Conservation (phyloP, 129 eudicot genomes). For the Centella asiatica region DNA sequence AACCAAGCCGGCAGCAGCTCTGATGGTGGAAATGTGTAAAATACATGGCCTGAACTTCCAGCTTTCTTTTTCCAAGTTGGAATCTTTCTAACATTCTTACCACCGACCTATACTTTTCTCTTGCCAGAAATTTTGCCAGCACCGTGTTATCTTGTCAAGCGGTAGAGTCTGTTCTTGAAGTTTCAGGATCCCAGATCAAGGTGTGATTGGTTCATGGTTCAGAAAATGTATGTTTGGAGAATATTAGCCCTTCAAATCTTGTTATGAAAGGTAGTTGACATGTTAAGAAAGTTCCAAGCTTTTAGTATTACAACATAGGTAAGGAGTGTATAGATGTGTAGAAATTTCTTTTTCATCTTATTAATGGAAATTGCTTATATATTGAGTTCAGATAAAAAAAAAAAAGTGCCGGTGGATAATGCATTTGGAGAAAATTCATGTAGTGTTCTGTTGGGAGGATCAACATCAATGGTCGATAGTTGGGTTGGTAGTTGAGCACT, state of each 20-base stretch:
- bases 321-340: constrained; percentile 7
- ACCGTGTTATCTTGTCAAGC: constrained; percentile 7
- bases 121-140: constrained; percentile 19
- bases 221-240: neutral
- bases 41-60: constrained; percentile 9
- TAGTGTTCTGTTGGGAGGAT: too few relatives aligned
- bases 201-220: neutral
- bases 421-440: constrained; percentile 1
- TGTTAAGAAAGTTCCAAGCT: neutral
- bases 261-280: neutral
- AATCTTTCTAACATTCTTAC: constrained; percentile 7
- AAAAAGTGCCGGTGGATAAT: neutral
- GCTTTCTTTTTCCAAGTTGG: constrained; percentile 17
- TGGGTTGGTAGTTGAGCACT: too few relatives aligned
- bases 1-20: constrained; percentile 96
- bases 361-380: neutral
- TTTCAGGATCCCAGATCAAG: neutral
- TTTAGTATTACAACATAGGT: neutral
- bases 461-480: too few relatives aligned
- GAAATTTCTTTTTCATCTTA: neutral
- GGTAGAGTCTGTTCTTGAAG: neutral
- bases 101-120: constrained; percentile 6
- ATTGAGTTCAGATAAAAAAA: neutral
- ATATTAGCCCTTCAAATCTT: neutral
- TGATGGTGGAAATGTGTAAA: constrained; percentile 65